Conservation (phyloP, 371 early-diverging fungal species). For the Quaeritorhiza haematococci region DNA sequence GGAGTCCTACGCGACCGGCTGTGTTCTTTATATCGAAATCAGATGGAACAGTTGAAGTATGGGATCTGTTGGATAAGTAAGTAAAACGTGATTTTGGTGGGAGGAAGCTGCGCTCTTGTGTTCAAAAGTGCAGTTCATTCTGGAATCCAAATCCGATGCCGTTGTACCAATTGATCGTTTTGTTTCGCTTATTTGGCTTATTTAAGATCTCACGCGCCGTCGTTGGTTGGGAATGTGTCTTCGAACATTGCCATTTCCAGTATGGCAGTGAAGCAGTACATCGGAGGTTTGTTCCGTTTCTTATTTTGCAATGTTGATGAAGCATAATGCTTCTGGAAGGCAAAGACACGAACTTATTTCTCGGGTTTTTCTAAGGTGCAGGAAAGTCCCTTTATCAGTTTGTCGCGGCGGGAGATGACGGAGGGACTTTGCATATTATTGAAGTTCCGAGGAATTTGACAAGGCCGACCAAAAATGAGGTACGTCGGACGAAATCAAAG, state of each 20-base stretch:
- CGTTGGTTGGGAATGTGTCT: constrained; percentile 41
- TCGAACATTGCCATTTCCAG: constrained; percentile 36
- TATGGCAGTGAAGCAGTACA: constrained; percentile 40
- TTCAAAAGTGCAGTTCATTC: too few species aligned
- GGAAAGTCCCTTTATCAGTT: constrained; percentile 32
- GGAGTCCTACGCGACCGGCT: constrained; percentile 55
- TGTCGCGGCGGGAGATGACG: constrained; percentile 65
- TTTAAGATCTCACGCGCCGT: constrained; percentile 33
- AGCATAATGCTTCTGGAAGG: neutral
- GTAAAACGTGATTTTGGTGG: neutral
- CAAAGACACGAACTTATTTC: too few species aligned
- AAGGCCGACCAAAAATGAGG: constrained; percentile 46
- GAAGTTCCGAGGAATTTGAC: constrained; percentile 46
- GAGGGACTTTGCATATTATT: constrained; percentile 55
- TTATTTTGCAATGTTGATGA: neutral
- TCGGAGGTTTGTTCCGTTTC: constrained; percentile 13
- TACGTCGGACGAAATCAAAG: constrained; percentile 1
- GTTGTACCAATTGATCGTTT: too few species aligned
- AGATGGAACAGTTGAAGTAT: constrained; percentile 50
- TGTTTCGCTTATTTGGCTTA: neutral
- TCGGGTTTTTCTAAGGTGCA: too few species aligned
- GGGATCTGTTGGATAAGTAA: constrained; percentile 49
- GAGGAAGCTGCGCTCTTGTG: too few species aligned
- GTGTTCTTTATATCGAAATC: constrained; percentile 49
- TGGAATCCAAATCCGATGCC: too few species aligned